Evolutionary conservation across 495 filamentous ascomycete species (phyloP).

Genomic region (Neurospora sp.): DNA sequence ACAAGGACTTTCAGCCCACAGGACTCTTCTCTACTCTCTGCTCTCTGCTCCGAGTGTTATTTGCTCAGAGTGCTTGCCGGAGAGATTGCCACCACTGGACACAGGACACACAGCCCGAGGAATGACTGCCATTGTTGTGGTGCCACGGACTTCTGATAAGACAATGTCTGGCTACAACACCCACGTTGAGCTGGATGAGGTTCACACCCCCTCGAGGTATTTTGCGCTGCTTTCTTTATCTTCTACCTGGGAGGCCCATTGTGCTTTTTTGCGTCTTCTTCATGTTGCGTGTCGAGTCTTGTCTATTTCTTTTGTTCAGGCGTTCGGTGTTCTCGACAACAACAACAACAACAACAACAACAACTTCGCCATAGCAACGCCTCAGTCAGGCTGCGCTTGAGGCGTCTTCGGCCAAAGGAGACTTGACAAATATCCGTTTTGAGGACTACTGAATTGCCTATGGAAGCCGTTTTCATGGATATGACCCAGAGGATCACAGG

Average conservation of each 20-base stretch:
- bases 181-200: conserved; percentile 40
- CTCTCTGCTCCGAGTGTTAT: conserved; percentile 11
- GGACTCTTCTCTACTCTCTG: conserved; percentile 9
- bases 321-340: not conserved
- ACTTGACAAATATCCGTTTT: not conserved
- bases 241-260: conserved; percentile 23
- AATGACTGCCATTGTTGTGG: conserved; percentile 36
- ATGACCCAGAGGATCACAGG: not conserved
- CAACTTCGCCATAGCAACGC: not conserved
- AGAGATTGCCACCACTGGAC: conserved; percentile 5
- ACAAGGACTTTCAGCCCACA: conserved; percentile 8
- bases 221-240: conserved; percentile 25
- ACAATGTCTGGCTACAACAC: conserved; percentile 37
- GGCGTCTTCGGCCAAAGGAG: not conserved
- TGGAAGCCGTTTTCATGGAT: not conserved
- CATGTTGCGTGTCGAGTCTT: conserved; percentile 20
- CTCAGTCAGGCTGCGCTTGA: not conserved
- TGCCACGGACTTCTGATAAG: conserved; percentile 25
- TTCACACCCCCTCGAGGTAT: conserved; percentile 46
- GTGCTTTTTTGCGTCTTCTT: conserved; percentile 12
- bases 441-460: not conserved
- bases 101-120: conserved; percentile 2
- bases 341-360: not conserved
- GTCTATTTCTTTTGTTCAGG: conserved; percentile 8
- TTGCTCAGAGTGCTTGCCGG: conserved; percentile 4